phyloP scores from a whole-genome alignment of 345 rosid genomes.

The Salix exigua region DNA sequence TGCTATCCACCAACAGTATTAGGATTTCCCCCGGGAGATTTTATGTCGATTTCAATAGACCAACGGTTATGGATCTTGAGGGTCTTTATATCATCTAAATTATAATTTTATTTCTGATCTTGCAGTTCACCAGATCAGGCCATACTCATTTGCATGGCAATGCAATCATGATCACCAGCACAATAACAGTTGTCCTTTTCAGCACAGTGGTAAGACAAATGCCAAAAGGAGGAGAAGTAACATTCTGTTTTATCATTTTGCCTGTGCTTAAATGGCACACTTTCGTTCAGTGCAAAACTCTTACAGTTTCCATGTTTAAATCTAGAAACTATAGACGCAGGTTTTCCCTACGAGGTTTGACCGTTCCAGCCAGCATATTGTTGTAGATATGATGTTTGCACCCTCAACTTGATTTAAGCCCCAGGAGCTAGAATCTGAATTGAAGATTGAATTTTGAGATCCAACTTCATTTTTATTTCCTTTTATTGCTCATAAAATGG shows the following conservation, averaged over 20 bases:
- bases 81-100: not conserved
- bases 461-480: not conserved
- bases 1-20: not conserved
- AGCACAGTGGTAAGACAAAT: conserved; percentile 73
- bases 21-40: too few species aligned
- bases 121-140: conserved; percentile 70
- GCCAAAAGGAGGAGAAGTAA: not conserved
- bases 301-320: not conserved
- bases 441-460: not conserved
- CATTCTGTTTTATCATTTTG: not conserved
- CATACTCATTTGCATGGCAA: conserved; percentile 57
- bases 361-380: not conserved
- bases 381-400: not conserved
- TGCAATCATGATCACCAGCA: conserved; percentile 93
- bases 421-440: not conserved
- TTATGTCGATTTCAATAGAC: not conserved
- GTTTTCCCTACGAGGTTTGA: not conserved
- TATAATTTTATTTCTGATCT: not conserved
- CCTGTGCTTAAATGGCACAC: not conserved
- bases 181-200: conserved; percentile 87
- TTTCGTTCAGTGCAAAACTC: not conserved
- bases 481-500: not conserved
- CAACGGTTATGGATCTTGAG: too few species aligned
- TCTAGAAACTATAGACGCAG: not conserved
- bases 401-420: not conserved